These are phyloP conservation scores for Herpotrichia juniperi DNA, from an alignment of 2,329 filamentous ascomycete species.

Conservation along the genomic window DNA sequence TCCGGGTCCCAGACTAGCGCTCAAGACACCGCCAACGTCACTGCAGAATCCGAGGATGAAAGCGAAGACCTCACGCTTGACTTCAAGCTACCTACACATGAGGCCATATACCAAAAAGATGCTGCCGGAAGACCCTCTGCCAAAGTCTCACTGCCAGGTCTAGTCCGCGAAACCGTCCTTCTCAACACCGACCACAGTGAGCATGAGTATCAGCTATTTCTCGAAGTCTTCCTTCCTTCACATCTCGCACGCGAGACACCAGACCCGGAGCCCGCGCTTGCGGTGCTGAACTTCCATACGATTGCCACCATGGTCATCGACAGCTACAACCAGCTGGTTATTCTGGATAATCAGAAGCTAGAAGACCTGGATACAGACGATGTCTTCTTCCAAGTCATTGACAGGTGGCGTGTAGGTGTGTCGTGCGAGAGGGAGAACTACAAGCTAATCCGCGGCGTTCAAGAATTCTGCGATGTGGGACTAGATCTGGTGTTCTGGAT, in stretches of 20 bases:
- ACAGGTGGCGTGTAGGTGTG: slow-evolving; percentile 38
- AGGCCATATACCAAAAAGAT: slow-evolving; percentile 2
- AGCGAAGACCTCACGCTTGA: slow-evolving; percentile 14
- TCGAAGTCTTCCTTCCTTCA: slow-evolving; percentile 34
- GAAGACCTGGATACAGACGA: slow-evolving; percentile 26
- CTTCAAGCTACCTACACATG: slow-evolving; percentile 10
- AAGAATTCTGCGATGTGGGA: slow-evolving; percentile 42
- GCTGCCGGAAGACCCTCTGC: slow-evolving; percentile 20
- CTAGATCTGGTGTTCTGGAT: slow-evolving; percentile 38
- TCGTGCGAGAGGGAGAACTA: slow-evolving; percentile 12
- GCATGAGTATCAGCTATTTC: slow-evolving; percentile 32
- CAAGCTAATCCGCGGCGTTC: slow-evolving; percentile 29
- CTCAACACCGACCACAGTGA: slow-evolving; percentile 30
- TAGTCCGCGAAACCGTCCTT: slow-evolving; percentile 41
- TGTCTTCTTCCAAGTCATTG: slow-evolving; percentile 38
- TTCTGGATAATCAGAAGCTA: not conserved
- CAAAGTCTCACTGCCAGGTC: slow-evolving; percentile 44
- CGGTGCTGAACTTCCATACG: slow-evolving; percentile 41
- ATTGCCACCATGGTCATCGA: slow-evolving; percentile 41
- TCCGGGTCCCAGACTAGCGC: not conserved
- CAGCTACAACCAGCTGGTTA: slow-evolving; percentile 10
- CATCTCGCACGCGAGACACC: slow-evolving; percentile 23
- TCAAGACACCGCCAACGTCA: not conserved
- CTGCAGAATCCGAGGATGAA: not conserved
- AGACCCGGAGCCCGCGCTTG: slow-evolving; percentile 25